phyloP scores from a whole-genome alignment of 2,329 filamentous ascomycete genomes.

The Colletotrichum coccodes region DNA sequence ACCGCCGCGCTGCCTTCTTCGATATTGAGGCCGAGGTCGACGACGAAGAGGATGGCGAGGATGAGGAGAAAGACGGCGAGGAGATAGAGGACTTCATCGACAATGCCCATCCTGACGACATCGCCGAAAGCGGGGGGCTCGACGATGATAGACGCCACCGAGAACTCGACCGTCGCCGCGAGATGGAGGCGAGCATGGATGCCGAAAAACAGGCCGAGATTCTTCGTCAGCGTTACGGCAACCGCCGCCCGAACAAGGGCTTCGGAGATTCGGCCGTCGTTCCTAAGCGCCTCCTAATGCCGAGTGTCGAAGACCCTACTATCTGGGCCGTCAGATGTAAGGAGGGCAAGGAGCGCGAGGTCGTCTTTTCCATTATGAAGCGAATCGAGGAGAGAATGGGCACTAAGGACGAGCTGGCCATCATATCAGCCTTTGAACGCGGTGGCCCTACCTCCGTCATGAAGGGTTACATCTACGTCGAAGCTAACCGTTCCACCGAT shows the following conservation, averaged over 20 bases:
- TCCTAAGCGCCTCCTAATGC: conserved; percentile 86
- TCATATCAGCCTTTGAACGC: conserved; percentile 93
- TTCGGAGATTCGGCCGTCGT: conserved; percentile 79
- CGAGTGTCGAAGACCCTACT: conserved; percentile 92
- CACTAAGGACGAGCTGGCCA: conserved; percentile 82
- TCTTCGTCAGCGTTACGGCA: conserved; percentile 88
- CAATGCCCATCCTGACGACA: conserved; percentile 90
- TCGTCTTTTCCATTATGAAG: conserved; percentile 88
- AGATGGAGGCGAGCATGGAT: conserved; percentile 88
- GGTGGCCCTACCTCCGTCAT: conserved; percentile 81
- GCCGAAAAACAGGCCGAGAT: conserved; percentile 92
- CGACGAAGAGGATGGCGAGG: conserved; percentile 88
- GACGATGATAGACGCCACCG: conserved; percentile 93
- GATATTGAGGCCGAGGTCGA: conserved; percentile 99
- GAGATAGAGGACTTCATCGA: conserved; percentile 87
- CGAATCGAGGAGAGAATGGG: conserved; percentile 83
- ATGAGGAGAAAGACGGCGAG: conserved; percentile 89
- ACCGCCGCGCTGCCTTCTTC: conserved; percentile 86
- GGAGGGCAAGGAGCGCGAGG: conserved; percentile 94
- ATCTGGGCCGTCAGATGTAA: conserved; percentile 96
- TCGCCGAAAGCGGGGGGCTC: conserved; percentile 81
- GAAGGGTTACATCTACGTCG: conserved; percentile 95
- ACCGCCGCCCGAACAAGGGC: conserved; percentile 73
- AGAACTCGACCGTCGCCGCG: conserved; percentile 91
- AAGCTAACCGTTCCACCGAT: conserved; percentile 88